phyloP scores from a whole-genome alignment of 1,284 basidiomycete genomes.

The Ustilago cynodontis region DNA sequence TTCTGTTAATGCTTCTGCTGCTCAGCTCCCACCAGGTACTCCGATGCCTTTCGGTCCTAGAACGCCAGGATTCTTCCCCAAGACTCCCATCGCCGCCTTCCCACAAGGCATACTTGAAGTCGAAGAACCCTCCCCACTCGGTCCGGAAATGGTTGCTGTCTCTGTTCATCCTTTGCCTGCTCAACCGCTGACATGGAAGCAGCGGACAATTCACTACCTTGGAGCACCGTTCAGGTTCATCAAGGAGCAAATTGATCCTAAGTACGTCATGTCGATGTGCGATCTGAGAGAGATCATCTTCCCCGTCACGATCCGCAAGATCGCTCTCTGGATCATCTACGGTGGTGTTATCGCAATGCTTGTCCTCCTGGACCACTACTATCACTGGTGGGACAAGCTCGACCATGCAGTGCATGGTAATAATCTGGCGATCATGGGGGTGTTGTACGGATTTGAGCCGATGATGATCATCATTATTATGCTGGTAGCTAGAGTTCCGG shows the following conservation, averaged over 20 bases:
- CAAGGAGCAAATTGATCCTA: conserved; percentile 25
- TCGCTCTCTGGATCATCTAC: conserved; percentile 36
- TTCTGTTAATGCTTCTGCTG: conserved; percentile 2
- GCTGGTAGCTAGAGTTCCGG: conserved; percentile 29
- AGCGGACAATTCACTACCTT: conserved; percentile 14
- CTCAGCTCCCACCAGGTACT: neutral
- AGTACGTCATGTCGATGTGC: conserved; percentile 33
- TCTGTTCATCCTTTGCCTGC: neutral
- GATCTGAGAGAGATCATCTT: conserved; percentile 37
- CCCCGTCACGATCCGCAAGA: conserved; percentile 31
- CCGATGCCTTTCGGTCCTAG: conserved; percentile 12
- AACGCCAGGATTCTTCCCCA: conserved; percentile 23
- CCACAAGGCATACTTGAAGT: conserved; percentile 12
- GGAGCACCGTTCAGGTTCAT: conserved; percentile 19
- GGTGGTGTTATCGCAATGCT: conserved; percentile 32
- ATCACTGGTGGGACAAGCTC: conserved; percentile 42
- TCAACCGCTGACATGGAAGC: conserved; percentile 4
- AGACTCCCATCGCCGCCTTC: conserved; percentile 20
- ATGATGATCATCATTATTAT: conserved; percentile 41
- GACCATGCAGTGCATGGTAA: conserved; percentile 39
- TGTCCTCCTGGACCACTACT: conserved; percentile 36
- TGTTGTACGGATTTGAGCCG: conserved; percentile 44
- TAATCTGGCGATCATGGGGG: conserved; percentile 37
- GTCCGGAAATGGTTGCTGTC: neutral
- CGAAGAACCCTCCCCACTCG: neutral